Evolutionary conservation across 805 yeast genomes (phyloP).

Genomic region (Komagataella phaffii): DNA sequence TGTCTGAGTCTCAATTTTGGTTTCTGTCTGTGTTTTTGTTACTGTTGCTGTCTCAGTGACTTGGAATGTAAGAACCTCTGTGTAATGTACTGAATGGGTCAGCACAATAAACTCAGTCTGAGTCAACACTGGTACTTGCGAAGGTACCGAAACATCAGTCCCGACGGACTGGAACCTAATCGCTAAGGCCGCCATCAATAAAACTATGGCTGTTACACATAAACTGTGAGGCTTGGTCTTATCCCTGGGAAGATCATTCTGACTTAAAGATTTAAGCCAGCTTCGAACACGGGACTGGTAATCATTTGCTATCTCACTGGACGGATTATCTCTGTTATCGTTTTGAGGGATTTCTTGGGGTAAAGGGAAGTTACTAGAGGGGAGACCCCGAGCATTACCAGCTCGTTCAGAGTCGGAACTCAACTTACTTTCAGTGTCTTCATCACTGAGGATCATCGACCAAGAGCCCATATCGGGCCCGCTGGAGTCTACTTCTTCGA

Average conservation of each 20-base stretch:
- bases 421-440: not conserved
- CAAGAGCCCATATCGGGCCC: not conserved
- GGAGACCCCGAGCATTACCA: not conserved
- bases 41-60: not conserved
- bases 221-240: not conserved
- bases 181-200: not conserved
- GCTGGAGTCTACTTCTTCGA: not conserved
- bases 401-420: not conserved
- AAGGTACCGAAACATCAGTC: not conserved
- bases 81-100: not conserved
- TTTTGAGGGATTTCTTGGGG: not conserved
- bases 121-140: not conserved
- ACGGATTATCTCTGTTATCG: not conserved
- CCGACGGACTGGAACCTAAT: not conserved
- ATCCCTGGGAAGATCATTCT: not conserved
- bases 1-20: not conserved
- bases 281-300: not conserved
- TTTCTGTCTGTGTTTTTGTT: not conserved
- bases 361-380: not conserved
- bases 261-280: not conserved
- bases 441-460: not conserved
- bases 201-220: not conserved
- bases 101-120: not conserved
- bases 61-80: conserved; percentile 3
- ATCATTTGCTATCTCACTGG: not conserved